Conservation (phyloP, 805 yeast genomes). For the Zygoascus tannicola region DNA sequence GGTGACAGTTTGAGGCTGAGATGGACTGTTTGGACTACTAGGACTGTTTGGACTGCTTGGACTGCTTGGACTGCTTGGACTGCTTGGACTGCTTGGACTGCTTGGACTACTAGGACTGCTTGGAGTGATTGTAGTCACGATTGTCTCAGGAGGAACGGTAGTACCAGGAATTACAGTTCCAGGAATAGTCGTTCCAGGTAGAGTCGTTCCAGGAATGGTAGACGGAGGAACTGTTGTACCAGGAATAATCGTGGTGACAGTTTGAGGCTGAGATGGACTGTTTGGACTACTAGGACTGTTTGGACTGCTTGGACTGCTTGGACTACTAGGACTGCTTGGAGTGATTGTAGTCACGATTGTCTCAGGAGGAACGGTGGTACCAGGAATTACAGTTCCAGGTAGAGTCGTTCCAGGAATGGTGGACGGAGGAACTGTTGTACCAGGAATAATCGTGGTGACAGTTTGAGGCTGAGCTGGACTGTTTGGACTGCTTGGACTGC, state of each 20-base stretch:
- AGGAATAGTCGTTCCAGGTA: constrained; percentile 1
- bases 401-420: not conserved
- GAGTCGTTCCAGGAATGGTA: constrained; percentile 7
- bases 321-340: not conserved
- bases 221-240: constrained; percentile 16
- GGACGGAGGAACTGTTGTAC: not conserved
- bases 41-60: not conserved
- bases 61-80: not conserved
- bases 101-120: constrained; percentile 1
- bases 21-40: not conserved
- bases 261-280: constrained; percentile 1
- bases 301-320: not conserved
- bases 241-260: not conserved
- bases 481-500: not conserved
- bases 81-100: not conserved
- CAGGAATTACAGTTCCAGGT: constrained; percentile 12
- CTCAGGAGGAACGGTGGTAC: constrained; percentile 5
- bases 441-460: not conserved
- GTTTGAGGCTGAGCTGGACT: not conserved
- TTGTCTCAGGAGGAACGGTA: constrained; percentile 9
- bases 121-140: constrained; percentile 4
- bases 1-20: constrained; percentile 1
- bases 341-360: constrained; percentile 5
- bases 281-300: not conserved
- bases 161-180: constrained; percentile 12